Conservation (phyloP, 176 grass and related monocot species). For the maize (Zea mays) region DNA sequence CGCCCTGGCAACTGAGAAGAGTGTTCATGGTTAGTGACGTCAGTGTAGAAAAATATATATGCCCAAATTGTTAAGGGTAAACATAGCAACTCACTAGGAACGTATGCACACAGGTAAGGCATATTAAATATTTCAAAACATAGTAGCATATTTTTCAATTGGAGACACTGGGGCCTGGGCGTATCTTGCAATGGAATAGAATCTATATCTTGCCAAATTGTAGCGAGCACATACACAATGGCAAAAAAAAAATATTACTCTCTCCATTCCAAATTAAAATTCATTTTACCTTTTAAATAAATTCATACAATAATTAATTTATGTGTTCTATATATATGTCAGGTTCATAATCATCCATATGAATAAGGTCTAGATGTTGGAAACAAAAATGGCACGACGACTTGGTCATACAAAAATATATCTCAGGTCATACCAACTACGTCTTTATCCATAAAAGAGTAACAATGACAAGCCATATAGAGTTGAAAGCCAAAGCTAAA, state of each 20-base stretch:
- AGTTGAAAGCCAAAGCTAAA: conserved; percentile 24
- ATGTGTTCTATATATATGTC: too few relatives aligned
- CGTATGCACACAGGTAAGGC: background rate
- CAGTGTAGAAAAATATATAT: conserved; percentile 18
- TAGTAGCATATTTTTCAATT: background rate
- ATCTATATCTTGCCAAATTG: background rate
- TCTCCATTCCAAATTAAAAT: too few relatives aligned
- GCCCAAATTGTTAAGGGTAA: conserved; percentile 8
- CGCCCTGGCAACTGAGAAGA: conserved; percentile 86
- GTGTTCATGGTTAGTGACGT: conserved; percentile 28
- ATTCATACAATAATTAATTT: too few relatives aligned
- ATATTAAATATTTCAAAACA: conserved; percentile 27
- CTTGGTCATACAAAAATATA: conserved; percentile 12
- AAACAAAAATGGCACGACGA: conserved; percentile 17
- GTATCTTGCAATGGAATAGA: background rate
- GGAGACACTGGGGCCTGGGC: background rate
- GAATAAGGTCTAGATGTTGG: background rate
- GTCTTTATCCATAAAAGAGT: conserved; percentile 28
- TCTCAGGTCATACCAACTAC: conserved; percentile 4
- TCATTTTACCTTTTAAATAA: too few relatives aligned
- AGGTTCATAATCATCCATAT: too few relatives aligned
- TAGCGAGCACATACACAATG: background rate
- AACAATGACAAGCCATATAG: conserved; percentile 20
- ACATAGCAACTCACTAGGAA: conserved; percentile 17
- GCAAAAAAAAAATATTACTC: too few relatives aligned